Conservation (phyloP, 805 yeast genomes). For the Kregervanrija delftensis region DNA sequence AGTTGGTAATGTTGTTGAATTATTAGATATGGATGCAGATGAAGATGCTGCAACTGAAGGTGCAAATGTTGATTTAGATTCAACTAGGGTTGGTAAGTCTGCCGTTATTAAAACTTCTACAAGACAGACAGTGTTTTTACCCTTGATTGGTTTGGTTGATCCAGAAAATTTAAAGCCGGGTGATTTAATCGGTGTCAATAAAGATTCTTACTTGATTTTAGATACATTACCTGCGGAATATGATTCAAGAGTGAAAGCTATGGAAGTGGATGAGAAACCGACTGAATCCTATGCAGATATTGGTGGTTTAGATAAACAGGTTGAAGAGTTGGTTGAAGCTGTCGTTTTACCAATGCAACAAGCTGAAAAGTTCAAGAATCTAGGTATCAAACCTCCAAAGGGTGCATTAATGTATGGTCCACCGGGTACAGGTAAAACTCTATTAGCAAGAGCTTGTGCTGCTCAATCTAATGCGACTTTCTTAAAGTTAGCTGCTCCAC, state of each 20-base stretch:
- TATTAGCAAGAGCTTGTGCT: constrained; percentile 97
- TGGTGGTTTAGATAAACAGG: constrained; percentile 97
- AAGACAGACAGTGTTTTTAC: constrained; percentile 93
- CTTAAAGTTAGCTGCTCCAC: constrained; percentile 94
- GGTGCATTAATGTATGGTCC: constrained; percentile 99
- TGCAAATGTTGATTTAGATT: constrained; percentile 89
- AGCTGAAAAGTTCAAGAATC: constrained; percentile 87
- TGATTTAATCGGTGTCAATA: constrained; percentile 95
- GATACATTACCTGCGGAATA: constrained; percentile 96
- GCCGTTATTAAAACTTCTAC: constrained; percentile 98
- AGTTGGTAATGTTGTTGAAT: constrained; percentile 94
- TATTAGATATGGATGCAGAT: constrained; percentile 81
- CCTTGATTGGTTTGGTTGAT: constrained; percentile 92
- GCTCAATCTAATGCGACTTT: constrained; percentile 98
- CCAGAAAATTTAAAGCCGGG: constrained; percentile 92
- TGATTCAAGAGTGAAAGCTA: constrained; percentile 93
- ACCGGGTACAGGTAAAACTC: constrained; percentile 98
- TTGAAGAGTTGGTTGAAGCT: constrained; percentile 96
- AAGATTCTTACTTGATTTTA: constrained; percentile 87
- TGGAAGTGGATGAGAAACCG: constrained; percentile 99
- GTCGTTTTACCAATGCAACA: constrained; percentile 98
- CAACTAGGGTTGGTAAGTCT: constrained; percentile 88
- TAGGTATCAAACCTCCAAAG: constrained; percentile 97
- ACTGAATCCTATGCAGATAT: constrained; percentile 95
- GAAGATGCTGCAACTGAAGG: constrained; percentile 84